Percentiles rank a stretch among this genome's conserved stretches.
Evolutionary conservation across 2,329 filamentous ascomycete genomes (phyloP).

Genomic region (Coniochaeta prunicola): DNA sequence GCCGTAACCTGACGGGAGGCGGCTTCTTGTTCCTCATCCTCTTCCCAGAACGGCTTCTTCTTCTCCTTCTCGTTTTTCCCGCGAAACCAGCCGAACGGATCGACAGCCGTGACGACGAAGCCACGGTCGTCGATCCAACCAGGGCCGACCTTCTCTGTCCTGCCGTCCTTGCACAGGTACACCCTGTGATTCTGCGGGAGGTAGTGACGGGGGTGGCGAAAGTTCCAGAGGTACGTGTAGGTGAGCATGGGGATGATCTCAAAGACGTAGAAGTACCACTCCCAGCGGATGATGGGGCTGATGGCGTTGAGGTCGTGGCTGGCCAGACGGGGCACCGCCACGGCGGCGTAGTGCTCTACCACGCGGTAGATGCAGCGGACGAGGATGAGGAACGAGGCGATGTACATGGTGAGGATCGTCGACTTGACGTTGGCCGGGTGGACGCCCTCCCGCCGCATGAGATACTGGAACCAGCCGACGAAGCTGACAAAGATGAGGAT

Average conservation of each 20-base stretch:
- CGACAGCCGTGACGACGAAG: slow-evolving; percentile 5
- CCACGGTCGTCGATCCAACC: slow-evolving; percentile 2
- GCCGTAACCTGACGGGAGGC: too few species aligned
- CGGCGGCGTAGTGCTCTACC: slow-evolving; percentile 28
- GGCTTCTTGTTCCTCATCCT: too few species aligned
- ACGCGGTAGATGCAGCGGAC: slow-evolving; percentile 41
- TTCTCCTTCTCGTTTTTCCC: too few species aligned
- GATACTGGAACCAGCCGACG: slow-evolving; percentile 35
- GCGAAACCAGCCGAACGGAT: too few species aligned
- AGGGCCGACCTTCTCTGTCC: slow-evolving; percentile 4
- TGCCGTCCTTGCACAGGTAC: slow-evolving; percentile 29
- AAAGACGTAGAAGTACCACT: slow-evolving; percentile 39
- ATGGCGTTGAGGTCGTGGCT: slow-evolving; percentile 28
- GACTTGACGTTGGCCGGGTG: slow-evolving; percentile 10
- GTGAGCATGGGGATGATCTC: slow-evolving; percentile 31
- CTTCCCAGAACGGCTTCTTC: too few species aligned
- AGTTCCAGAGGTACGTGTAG: slow-evolving; percentile 30
- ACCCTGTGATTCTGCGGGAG: slow-evolving; percentile 26
- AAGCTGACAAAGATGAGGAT: slow-evolving; percentile 35
- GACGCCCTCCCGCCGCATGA: slow-evolving; percentile 18
- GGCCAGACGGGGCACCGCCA: too few species aligned
- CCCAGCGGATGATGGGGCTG: slow-evolving; percentile 29
- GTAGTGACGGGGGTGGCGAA: slow-evolving; percentile 27
- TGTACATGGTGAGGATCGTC: slow-evolving; percentile 31
- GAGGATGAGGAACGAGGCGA: slow-evolving; percentile 35